Conservation (phyloP, 148 eudicot genomes). For the Hydrangea macrophylla region DNA sequence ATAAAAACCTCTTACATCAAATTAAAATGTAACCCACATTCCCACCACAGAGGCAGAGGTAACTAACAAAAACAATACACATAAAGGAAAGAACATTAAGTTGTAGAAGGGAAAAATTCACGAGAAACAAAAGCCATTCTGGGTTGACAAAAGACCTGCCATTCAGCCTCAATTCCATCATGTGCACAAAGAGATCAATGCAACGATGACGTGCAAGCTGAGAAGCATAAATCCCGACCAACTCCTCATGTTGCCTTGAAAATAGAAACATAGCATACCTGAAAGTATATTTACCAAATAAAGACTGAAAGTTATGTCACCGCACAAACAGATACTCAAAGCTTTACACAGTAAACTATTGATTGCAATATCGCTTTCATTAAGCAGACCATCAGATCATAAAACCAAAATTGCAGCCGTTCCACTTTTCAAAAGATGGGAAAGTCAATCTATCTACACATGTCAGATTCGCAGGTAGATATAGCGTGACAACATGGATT, state of each 20-base stretch:
- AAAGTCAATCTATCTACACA: background rate
- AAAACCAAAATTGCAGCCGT: background rate
- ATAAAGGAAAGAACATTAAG: slow-evolving; percentile 4
- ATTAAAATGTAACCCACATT: background rate
- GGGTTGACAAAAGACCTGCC: slow-evolving; percentile 48
- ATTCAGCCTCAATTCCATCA: slow-evolving; percentile 95
- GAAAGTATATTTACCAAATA: slow-evolving; percentile 10
- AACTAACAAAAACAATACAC: background rate
- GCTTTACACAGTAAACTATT: background rate
- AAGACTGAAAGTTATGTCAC: background rate
- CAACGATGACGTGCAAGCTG: slow-evolving; percentile 92
- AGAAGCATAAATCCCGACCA: slow-evolving; percentile 94
- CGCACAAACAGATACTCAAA: background rate
- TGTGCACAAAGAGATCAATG: slow-evolving; percentile 90
- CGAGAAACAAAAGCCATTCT: background rate
- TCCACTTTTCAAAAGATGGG: background rate
- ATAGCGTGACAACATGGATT: too few relatives aligned
- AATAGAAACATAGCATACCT: slow-evolving; percentile 92
- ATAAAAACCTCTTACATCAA: background rate
- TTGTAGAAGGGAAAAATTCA: background rate
- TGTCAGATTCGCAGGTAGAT: background rate
- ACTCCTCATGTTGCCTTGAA: slow-evolving; percentile 78
- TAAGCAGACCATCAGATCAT: background rate
- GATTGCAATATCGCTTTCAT: background rate
- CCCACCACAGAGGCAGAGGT: background rate